Evolutionary conservation across 2,329 filamentous ascomycete genomes (phyloP).

Genomic region (Alternaria alternata): DNA sequence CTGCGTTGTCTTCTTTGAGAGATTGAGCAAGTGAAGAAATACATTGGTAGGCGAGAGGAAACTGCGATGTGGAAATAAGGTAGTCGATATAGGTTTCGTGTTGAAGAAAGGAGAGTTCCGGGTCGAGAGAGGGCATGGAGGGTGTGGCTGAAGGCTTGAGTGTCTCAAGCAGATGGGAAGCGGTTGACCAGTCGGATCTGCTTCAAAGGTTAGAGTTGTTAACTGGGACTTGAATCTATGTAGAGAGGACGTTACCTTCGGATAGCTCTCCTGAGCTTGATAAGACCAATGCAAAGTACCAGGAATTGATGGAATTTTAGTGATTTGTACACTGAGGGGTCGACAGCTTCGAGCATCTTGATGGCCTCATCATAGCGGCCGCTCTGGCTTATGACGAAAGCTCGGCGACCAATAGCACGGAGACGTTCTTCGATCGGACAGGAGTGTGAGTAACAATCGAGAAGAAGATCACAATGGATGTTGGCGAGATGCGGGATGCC

Average conservation of each 20-base stretch:
- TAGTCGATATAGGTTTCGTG: conserved; percentile 68
- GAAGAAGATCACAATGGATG: conserved; percentile 74
- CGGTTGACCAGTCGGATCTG: conserved; percentile 64
- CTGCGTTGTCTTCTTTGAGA: conserved; percentile 64
- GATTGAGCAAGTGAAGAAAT: conserved; percentile 62
- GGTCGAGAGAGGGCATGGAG: conserved; percentile 58
- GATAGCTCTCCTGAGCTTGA: conserved; percentile 71
- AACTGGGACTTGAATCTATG: conserved; percentile 23
- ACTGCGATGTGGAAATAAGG: conserved; percentile 62
- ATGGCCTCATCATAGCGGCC: conserved; percentile 77
- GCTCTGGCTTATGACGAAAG: conserved; percentile 69
- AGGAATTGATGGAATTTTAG: conserved; percentile 81
- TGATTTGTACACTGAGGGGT: conserved; percentile 70
- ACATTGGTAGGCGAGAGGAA: conserved; percentile 61
- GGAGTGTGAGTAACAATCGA: conserved; percentile 72
- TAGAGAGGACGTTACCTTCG: conserved; percentile 52
- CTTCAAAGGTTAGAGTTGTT: not conserved
- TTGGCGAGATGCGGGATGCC: conserved; percentile 67
- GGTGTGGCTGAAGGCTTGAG: conserved; percentile 56
- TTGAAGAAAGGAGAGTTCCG: conserved; percentile 67
- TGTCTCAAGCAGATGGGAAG: conserved; percentile 65
- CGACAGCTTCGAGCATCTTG: conserved; percentile 65
- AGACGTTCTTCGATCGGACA: conserved; percentile 79
- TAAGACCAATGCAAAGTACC: conserved; percentile 70
- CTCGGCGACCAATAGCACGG: conserved; percentile 75